Evolutionary conservation across 371 early-diverging fungal genomes (phyloP).

Genomic region (Parasitella parasitica): DNA sequence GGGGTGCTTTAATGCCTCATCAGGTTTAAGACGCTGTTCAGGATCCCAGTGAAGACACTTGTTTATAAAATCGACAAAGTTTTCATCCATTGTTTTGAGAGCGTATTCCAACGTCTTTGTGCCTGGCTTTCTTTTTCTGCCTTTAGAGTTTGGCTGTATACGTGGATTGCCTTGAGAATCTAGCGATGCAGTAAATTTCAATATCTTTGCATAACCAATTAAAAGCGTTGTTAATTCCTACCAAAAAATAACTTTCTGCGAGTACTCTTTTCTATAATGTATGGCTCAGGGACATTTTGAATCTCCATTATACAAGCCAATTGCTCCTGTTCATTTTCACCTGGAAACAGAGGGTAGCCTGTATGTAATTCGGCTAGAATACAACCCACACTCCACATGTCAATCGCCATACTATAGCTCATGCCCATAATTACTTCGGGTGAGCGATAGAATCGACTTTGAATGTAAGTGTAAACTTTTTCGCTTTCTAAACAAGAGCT

Average conservation of each 20-base stretch:
- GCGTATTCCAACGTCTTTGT: conserved; percentile 70
- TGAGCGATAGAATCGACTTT: conserved; percentile 94
- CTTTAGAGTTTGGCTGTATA: conserved; percentile 79
- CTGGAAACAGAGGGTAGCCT: conserved; percentile 90
- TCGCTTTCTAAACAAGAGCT: conserved; percentile 78
- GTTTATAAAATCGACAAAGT: conserved; percentile 82
- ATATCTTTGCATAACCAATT: too few relatives aligned
- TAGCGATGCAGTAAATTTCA: too few relatives aligned
- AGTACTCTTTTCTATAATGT: conserved; percentile 73
- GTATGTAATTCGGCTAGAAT: conserved; percentile 93
- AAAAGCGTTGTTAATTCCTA: too few relatives aligned
- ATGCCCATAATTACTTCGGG: conserved; percentile 93
- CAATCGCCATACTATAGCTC: conserved; percentile 84
- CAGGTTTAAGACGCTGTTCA: conserved; percentile 77
- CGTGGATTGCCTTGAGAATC: conserved; percentile 67
- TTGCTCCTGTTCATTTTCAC: conserved; percentile 94
- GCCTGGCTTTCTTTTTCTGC: conserved; percentile 79
- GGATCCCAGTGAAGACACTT: conserved; percentile 89
- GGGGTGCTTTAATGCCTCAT: conserved; percentile 74
- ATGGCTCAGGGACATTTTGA: conserved; percentile 73
- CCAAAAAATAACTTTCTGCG: conserved; percentile 87
- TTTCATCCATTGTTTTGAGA: conserved; percentile 67
- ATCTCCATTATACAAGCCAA: conserved; percentile 91
- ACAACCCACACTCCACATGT: conserved; percentile 99
- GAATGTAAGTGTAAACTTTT: conserved; percentile 91